Base-by-base conservation (phyloP, 768 basidiomycete species). In the Boletales sp. region DNA sequence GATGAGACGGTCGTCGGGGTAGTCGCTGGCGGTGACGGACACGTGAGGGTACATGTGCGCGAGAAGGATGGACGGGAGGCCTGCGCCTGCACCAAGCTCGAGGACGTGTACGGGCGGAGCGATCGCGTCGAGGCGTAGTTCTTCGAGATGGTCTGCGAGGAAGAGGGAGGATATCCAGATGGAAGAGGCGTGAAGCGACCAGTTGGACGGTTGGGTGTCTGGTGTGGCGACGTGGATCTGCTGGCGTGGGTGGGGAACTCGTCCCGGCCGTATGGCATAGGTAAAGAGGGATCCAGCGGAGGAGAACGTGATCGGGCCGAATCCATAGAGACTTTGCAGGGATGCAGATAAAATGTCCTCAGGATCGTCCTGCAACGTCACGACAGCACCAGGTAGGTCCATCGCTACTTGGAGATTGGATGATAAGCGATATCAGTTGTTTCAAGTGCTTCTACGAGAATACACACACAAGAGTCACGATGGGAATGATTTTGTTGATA, bases 111-210 rank as follows among this genome's bases (percentile, higher is more conserved):
- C 44, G 40, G 62, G 45, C 34, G 11, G 34, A 14, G 34, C 15
- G 10, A 64, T 63, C 8, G 51, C 36, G 39, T 71, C 63, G 14
- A 83, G 60, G 35, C 61, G 55, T 4, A 86, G 60, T 31, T 77
- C 74, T 24, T 73, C 65, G 30, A 89, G 48, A 54, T 87, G 80
- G 62, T 87, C 81, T 40, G 84, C 83, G 39, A 89, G 65, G 68
- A 81, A 86, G 38, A 79, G 65, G 14, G 87, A 80, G 6, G 88
- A 76, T 7, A 74, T 69, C 89, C 87, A 91, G 59, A 90, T 80
- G 14, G 85, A 84, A 19, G 85, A 83, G 2, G 88, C 89, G 50
- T 91, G 87, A 3, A 90, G 66, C 2, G 79, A 73, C 88, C 88
- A 90, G 59, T 90, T 87, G 15, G 74, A 71, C 18, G 83, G 70